These are phyloP conservation scores for Ceratobasidium sp. DNA, from an alignment of 1,284 basidiomycete genomes.

Conservation along the genomic window DNA sequence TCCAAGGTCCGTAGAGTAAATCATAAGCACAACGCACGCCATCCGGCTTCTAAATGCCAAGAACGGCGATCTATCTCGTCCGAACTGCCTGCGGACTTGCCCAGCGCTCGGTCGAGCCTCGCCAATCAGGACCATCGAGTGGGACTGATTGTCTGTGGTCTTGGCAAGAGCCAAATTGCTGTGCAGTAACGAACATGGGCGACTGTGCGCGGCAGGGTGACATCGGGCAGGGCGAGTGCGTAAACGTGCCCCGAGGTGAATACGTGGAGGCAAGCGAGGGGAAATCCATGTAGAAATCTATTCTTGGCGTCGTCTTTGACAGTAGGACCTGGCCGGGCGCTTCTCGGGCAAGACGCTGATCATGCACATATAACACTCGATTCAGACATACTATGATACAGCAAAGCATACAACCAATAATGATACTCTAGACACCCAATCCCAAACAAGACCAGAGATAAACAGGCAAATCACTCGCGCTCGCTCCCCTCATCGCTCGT, in stretches of 20 bases:
- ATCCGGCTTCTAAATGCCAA: too few relatives aligned
- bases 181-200: not conserved
- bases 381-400: constrained; percentile 21
- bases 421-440: constrained; percentile 30
- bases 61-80: not conserved
- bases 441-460: constrained; percentile 9
- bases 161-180: not conserved
- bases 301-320: not conserved
- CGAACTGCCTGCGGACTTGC: too few relatives aligned
- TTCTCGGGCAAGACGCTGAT: not conserved
- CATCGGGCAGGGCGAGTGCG: not conserved
- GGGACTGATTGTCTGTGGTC: not conserved
- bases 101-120: not conserved
- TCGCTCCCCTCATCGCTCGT: constrained; percentile 39
- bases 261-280: not conserved
- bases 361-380: not conserved
- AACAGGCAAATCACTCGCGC: constrained; percentile 29
- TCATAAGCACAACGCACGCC: too few relatives aligned
- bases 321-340: too few relatives aligned
- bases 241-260: not conserved
- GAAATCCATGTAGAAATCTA: not conserved
- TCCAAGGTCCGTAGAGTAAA: not conserved
- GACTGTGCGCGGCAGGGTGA: not conserved
- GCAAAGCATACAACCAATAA: constrained; percentile 16
- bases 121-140: not conserved